A percentile compares a stretch with the other conserved stretches of the same genome.
Evolutionary conservation across 2,329 filamentous ascomycete species (phyloP).

Genomic region (Plenodomus tracheiphilus): DNA sequence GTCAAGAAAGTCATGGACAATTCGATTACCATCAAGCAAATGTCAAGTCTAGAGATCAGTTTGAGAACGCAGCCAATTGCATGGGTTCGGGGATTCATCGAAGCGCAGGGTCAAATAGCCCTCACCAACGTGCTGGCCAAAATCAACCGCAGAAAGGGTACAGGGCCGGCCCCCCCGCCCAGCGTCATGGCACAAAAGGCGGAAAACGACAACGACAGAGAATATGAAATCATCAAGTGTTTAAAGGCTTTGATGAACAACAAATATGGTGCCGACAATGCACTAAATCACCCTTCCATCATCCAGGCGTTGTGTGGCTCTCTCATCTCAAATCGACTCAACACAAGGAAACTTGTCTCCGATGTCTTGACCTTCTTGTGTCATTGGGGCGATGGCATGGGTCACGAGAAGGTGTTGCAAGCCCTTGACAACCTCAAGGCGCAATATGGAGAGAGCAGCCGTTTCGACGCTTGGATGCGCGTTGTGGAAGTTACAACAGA

Average conservation of each 20-base stretch:
- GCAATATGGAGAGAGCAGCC: conserved; percentile 85
- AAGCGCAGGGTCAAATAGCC: conserved; percentile 95
- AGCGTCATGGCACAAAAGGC: conserved; percentile 53
- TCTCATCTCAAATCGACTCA: conserved; percentile 83
- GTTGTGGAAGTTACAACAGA: conserved; percentile 96
- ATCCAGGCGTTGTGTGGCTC: conserved; percentile 85
- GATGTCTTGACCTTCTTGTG: conserved; percentile 96
- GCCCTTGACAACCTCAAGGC: conserved; percentile 90
- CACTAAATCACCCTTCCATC: conserved; percentile 84
- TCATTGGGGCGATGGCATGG: conserved; percentile 87
- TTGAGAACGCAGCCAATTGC: conserved; percentile 92
- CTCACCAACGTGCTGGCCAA: conserved; percentile 91
- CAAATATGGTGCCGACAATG: conserved; percentile 97
- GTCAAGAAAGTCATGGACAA: conserved; percentile 97
- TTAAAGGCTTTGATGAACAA: conserved; percentile 98
- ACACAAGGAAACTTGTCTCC: conserved; percentile 90
- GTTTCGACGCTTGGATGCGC: conserved; percentile 98
- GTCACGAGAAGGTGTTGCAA: conserved; percentile 91
- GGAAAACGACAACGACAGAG: conserved; percentile 83
- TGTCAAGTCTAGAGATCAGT: conserved; percentile 92
- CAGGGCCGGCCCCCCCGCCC: conserved; percentile 68
- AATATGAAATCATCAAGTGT: conserved; percentile 98
- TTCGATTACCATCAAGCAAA: conserved; percentile 84
- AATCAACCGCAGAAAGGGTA: conserved; percentile 83
- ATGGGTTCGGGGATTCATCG: conserved; percentile 96